Base-by-base conservation (phyloP, 441 rosid species). In the Euphorbia celastroides region DNA sequence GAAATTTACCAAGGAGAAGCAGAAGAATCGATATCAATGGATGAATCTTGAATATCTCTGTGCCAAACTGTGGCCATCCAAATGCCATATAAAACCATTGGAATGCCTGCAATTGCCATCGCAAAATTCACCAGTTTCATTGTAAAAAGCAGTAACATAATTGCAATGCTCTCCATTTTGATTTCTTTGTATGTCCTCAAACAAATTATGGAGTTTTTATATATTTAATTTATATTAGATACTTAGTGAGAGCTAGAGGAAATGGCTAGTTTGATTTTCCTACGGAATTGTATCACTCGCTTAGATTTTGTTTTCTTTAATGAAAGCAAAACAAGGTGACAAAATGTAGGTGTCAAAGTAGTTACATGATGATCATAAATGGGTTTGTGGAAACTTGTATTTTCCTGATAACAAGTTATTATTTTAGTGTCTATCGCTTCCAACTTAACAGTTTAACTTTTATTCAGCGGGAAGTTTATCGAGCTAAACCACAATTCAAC, bases 1-100 rank as follows among this genome's bases (percentile, higher is more conserved):
- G n/a, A 48, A 36, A 58, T 26, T 3, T 72, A 82, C 90, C 95
- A 89, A 42, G 88, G 81, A 73, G 70, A 72, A 55, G 79, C 74
- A 68, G 78, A 52, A 58, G 70, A 78, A 71, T 73, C 41, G 30
- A 52, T 76, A 70, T 64, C 69, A 58, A 70, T 56, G 12, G 89
- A 85, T 12, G 78, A 66, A 36, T 71, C 72, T 50, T 82, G 83
- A 65, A 67, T 77, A 74, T 85, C 84, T 68, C 85, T 81, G 65
- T 79, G 77, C 95, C 96, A 88, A 51, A 66, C 83, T 75, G 84
- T 72, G 38, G 80, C 62, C 68, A 88, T 69, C 98, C 97, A 90
- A 55, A 86, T 67, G 1, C 89, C 74, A 71, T 83, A 88, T 31
- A 89, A 60, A 34, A 89, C 55, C 88, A 83, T 78, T 30, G 89